Base-by-base conservation (phyloP, 1,284 basidiomycete species). In the Anthracocystis panici-leucophaei region DNA sequence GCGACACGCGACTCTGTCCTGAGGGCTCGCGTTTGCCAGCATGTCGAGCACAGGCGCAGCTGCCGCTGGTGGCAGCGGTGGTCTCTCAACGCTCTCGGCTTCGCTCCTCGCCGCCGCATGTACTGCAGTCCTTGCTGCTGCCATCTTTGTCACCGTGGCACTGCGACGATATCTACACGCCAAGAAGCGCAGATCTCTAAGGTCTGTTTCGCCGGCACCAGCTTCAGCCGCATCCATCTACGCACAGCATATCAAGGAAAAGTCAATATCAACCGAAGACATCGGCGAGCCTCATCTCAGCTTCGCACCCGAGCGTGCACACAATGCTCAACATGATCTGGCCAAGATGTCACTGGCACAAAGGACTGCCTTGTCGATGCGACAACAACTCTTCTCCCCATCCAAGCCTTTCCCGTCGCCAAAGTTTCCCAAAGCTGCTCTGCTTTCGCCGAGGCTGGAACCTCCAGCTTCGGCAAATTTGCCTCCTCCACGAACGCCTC, bases 51-150 rank as follows among this genome's bases (percentile, higher is more conserved):
- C 54, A 57, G 54, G 49, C n/a, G 61, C 58, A 38, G 61, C 65
- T 42, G 56, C 70, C 27, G 58, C 53, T 50, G 56, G 52, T 46
- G 50, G 62, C 29, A 45, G 51, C 46, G 20, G 57, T 40, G 57
- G 66, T 25, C 38, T 75, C 23, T 65, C 66, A 44, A 75, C 72
- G 40, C 61, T 75, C 10, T 69, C 72, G 18, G 69, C 72, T 18
- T 59, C 72, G 29, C 66, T 75, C 20, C 72, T 75, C 27, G 72
- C 66, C 5, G 72, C 72, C 29, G 61, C 72, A 35, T 69, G 65
- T 33, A 75, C 66, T 9, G 66, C 72, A 5, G 55, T 69, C 5
- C 62, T 66, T 9, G 72, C 72, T 31, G 62, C 72, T 16, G 35
- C 51, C 53, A 69, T 75, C 45, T 75, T 75, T 33, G 72, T 75